phyloP scores from a whole-genome alignment of 192 early-diverging fungal species.

The Rhizophagus sp. region DNA sequence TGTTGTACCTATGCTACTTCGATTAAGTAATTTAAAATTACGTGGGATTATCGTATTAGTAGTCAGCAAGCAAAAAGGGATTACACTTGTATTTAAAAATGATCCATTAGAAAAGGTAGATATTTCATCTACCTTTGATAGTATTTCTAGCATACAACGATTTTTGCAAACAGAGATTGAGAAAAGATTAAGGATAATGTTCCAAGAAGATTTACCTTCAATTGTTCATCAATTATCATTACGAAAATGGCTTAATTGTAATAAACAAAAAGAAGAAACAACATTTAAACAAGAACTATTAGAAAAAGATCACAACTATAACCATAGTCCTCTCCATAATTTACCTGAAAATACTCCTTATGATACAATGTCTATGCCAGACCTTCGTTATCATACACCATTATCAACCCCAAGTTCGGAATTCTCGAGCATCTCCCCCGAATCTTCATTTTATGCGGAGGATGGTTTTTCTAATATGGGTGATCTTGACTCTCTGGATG shows the following conservation, averaged over 20 bases:
- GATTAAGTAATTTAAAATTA: constrained; percentile 86
- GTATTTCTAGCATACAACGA: constrained; percentile 80
- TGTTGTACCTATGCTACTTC: constrained; percentile 93
- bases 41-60: constrained; percentile 92
- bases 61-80: constrained; percentile 90
- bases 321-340: constrained; percentile 28
- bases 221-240: constrained; percentile 89
- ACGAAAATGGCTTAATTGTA: constrained; percentile 32
- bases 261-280: constrained; percentile 35
- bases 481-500: constrained; percentile 29
- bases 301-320: constrained; percentile 33
- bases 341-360: constrained; percentile 27
- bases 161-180: constrained; percentile 94
- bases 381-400: constrained; percentile 17
- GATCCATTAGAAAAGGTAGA: constrained; percentile 93
- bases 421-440: constrained; percentile 19
- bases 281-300: constrained; percentile 24
- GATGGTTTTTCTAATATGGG: constrained; percentile 14
- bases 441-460: constrained; percentile 24
- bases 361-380: constrained; percentile 36
- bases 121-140: constrained; percentile 97
- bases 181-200: constrained; percentile 82
- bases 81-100: constrained; percentile 96
- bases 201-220: constrained; percentile 90
- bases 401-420: constrained; percentile 24